A percentile compares a stretch with the other conserved stretches of the same genome.
Conservation (phyloP, 805 yeast species). For the Spathaspora gorwiae region DNA sequence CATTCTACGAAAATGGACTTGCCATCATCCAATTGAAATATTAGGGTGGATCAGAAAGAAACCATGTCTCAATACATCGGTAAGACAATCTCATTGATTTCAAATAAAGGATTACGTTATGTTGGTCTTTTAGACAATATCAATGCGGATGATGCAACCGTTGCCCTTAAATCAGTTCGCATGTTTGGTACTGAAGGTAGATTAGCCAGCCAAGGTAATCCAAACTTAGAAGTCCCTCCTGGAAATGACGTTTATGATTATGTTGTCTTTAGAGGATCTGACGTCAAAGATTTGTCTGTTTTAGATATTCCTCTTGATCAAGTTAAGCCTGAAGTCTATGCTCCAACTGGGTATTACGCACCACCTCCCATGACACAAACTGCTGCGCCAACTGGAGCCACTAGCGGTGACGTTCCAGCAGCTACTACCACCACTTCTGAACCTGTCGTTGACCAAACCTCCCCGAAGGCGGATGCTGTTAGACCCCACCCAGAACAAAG, state of each 20-base stretch:
- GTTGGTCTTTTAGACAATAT: constrained; percentile 86
- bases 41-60: neutral
- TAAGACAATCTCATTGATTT: constrained; percentile 75
- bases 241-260: constrained; percentile 65
- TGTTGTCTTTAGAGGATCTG: constrained; percentile 85
- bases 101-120: constrained; percentile 77
- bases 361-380: constrained; percentile 10
- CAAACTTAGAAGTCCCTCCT: constrained; percentile 66
- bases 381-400: constrained; percentile 4
- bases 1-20: no score
- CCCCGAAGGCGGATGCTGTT: constrained; percentile 2
- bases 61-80: constrained; percentile 90
- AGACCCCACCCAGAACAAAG: neutral
- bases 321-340: constrained; percentile 50
- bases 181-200: constrained; percentile 93
- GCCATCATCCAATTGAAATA: no score
- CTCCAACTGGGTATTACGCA: constrained; percentile 15
- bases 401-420: constrained; percentile 3
- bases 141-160: constrained; percentile 87
- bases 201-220: constrained; percentile 50
- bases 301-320: constrained; percentile 67
- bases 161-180: constrained; percentile 73
- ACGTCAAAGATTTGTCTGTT: constrained; percentile 84
- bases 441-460: constrained; percentile 3
- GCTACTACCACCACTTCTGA: constrained; percentile 8